A percentile compares a stretch with the other conserved stretches of the same genome.
These are phyloP conservation scores for Holtermanniella nyarrowii DNA, from an alignment of 768 basidiomycete genomes.

Conservation along the genomic window DNA sequence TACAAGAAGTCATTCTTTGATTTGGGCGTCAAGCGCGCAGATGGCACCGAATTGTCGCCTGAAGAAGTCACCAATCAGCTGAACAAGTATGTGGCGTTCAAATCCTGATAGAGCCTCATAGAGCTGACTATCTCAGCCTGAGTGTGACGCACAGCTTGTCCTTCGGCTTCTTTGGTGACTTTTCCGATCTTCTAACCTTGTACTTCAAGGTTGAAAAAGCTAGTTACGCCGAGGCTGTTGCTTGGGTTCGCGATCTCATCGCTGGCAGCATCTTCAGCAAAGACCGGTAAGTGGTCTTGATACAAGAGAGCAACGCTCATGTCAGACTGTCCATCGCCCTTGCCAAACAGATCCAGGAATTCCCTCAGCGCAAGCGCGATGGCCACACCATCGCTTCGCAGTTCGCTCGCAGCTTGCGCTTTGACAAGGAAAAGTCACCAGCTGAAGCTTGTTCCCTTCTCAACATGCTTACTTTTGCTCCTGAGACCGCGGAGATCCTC, in stretches of 20 bases:
- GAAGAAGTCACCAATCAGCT: constrained; percentile 86
- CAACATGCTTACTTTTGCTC: constrained; percentile 67
- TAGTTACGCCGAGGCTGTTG: constrained; percentile 67
- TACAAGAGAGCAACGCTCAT: neutral
- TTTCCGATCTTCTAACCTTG: constrained; percentile 64
- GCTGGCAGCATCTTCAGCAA: constrained; percentile 28
- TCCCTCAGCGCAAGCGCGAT: constrained; percentile 85
- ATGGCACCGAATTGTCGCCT: constrained; percentile 62
- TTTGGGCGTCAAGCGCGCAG: constrained; percentile 61
- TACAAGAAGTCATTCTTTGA: constrained; percentile 82
- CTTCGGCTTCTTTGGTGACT: constrained; percentile 54
- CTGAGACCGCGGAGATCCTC: constrained; percentile 59
- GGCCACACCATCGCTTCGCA: constrained; percentile 70
- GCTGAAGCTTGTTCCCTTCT: constrained; percentile 59
- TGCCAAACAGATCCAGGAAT: constrained; percentile 77
- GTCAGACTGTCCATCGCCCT: constrained; percentile 67
- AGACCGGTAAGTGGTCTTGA: constrained; percentile 23
- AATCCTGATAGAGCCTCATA: neutral
- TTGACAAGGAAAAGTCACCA: constrained; percentile 56
- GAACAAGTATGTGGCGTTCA: constrained; percentile 52
- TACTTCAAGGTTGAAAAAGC: constrained; percentile 73
- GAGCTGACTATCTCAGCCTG: constrained; percentile 17
- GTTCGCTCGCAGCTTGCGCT: constrained; percentile 57
- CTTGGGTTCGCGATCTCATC: constrained; percentile 50
- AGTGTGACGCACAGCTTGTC: constrained; percentile 76